These are phyloP conservation scores for Anthracocystis setariae DNA, from an alignment of 1,284 basidiomycete genomes.

Conservation along the genomic window DNA sequence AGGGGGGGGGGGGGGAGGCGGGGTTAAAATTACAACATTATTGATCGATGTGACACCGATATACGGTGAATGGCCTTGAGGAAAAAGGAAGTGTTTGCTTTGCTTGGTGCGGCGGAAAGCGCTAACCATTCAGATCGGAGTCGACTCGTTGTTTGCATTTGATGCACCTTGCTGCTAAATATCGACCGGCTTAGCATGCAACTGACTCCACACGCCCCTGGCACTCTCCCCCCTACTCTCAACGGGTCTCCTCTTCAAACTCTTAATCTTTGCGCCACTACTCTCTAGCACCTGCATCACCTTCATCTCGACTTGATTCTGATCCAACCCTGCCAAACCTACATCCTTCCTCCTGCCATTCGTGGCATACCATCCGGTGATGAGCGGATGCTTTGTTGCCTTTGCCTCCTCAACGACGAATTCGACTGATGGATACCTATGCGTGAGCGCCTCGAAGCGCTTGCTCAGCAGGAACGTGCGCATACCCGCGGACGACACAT, in stretches of 20 bases:
- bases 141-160: too few relatives aligned
- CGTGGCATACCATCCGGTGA: constrained; percentile 18
- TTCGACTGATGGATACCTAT: constrained; percentile 24
- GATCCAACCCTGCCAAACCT: constrained; percentile 29
- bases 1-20: too few relatives aligned
- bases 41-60: too few relatives aligned
- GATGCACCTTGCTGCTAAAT: too few relatives aligned
- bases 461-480: constrained; percentile 20
- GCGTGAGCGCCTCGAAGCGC: constrained; percentile 5
- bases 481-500: constrained; percentile 14
- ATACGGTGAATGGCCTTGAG: too few relatives aligned
- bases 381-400: constrained; percentile 20
- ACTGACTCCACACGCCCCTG: constrained; percentile 40
- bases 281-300: constrained; percentile 21
- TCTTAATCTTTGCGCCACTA: constrained; percentile 23
- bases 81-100: too few relatives aligned
- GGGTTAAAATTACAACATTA: too few relatives aligned
- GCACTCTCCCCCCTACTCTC: constrained; percentile 16
- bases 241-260: constrained; percentile 28
- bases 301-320: constrained; percentile 21
- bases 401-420: constrained; percentile 26
- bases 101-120: too few relatives aligned
- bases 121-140: too few relatives aligned
- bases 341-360: constrained; percentile 25
- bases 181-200: constrained; percentile 22